phyloP scores from a whole-genome alignment of 2,329 filamentous ascomycete species.

The Colletotrichum brevisporum region DNA sequence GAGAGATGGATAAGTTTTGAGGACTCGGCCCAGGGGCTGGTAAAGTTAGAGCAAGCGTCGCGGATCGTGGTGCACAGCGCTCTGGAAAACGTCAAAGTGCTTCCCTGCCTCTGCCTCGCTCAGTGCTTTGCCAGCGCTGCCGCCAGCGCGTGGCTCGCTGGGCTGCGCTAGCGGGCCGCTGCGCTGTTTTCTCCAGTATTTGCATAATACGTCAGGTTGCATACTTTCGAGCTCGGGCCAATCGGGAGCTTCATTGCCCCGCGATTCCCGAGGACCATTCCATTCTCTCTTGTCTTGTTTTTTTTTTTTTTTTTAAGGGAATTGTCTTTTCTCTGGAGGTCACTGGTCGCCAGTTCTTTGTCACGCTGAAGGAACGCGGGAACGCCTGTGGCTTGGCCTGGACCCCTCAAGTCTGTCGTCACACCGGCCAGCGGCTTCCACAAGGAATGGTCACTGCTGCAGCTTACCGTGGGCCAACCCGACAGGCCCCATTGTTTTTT shows the following conservation, averaged over 20 bases:
- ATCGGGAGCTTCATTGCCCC: conserved; percentile 23
- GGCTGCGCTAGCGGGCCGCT: too few relatives aligned
- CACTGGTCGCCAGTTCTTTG: too few relatives aligned
- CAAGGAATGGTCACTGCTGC: too few relatives aligned
- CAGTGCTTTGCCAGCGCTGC: background rate
- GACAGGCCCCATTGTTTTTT: conserved; percentile 14
- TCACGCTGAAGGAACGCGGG: background rate
- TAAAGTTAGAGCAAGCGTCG: conserved; percentile 38
- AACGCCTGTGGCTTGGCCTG: conserved; percentile 27
- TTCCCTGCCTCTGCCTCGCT: background rate
- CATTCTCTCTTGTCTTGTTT: too few relatives aligned
- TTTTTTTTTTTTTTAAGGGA: too few relatives aligned
- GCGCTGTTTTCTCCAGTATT: conserved; percentile 14
- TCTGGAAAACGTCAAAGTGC: conserved; percentile 36
- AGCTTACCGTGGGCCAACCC: background rate
- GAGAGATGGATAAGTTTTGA: conserved; percentile 1
- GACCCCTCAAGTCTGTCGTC: conserved; percentile 23
- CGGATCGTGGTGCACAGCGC: conserved; percentile 40
- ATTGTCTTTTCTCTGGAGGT: too few relatives aligned
- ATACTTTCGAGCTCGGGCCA: conserved; percentile 25
- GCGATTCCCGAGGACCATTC: background rate
- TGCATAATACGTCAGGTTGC: conserved; percentile 39
- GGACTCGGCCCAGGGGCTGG: conserved; percentile 34
- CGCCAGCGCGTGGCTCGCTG: background rate
- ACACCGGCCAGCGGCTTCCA: background rate